phyloP scores from a whole-genome alignment of 495 filamentous ascomycete species.

The Haplographium delicatum region DNA sequence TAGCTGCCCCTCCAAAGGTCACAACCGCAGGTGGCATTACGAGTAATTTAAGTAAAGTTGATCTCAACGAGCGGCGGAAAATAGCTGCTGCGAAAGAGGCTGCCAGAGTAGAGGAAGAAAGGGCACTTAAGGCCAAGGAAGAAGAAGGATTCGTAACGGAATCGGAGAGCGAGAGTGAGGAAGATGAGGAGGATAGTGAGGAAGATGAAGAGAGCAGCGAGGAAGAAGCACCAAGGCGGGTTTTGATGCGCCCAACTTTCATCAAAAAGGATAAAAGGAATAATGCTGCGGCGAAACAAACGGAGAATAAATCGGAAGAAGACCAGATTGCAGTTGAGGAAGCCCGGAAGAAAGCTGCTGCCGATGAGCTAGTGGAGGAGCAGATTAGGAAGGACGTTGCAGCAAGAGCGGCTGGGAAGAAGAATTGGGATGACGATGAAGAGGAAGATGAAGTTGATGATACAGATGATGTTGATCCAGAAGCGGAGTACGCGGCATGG shows the following conservation, averaged over 20 bases:
- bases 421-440: conserved; percentile 83
- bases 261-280: conserved; percentile 75
- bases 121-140: conserved; percentile 38
- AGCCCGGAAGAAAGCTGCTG: conserved; percentile 56
- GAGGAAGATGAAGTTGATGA: conserved; percentile 76
- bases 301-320: conserved; percentile 37
- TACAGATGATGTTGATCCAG: conserved; percentile 78
- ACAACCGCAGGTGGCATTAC: conserved; percentile 52
- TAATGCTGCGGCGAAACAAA: conserved; percentile 17
- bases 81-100: conserved; percentile 45
- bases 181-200: conserved; percentile 36
- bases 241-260: conserved; percentile 85
- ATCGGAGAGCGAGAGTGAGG: conserved; percentile 36
- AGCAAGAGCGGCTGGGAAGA: conserved; percentile 67
- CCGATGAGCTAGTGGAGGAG: conserved; percentile 78
- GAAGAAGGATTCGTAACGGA: conserved; percentile 73
- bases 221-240: conserved; percentile 67
- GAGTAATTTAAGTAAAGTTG: conserved; percentile 58
- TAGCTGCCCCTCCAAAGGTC: conserved; percentile 52
- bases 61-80: conserved; percentile 51
- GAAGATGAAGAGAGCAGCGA: conserved; percentile 56
- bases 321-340: conserved; percentile 52
- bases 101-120: conserved; percentile 36
- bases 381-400: conserved; percentile 77
- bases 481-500: conserved; percentile 88